phyloP scores from a whole-genome alignment of 345 rosid species.

The Cardamine resedifolia region DNA sequence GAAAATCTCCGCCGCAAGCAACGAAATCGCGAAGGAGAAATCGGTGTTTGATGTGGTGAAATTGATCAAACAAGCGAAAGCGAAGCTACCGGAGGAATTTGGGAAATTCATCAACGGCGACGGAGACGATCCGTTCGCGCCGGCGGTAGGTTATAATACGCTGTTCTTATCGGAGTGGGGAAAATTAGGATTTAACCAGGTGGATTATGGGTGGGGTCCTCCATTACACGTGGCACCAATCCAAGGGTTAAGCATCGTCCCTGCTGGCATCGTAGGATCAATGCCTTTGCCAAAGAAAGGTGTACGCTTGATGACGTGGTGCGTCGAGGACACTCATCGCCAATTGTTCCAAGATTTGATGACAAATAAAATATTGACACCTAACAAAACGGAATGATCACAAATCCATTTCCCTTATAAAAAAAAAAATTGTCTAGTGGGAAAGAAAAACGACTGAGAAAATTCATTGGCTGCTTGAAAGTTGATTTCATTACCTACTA shows the following conservation, averaged over 20 bases:
- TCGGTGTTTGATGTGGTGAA: constrained; percentile 45
- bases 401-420: not conserved
- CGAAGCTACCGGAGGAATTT: constrained; percentile 46
- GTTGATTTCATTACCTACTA: not conserved
- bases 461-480: constrained; percentile 27
- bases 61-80: constrained; percentile 51
- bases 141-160: constrained; percentile 49
- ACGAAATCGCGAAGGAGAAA: constrained; percentile 31
- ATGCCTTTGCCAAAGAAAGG: constrained; percentile 56
- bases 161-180: constrained; percentile 70
- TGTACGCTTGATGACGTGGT: constrained; percentile 72
- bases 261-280: constrained; percentile 57
- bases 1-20: constrained; percentile 42
- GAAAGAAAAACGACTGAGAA: constrained; percentile 6
- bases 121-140: constrained; percentile 57
- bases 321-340: constrained; percentile 51
- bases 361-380: constrained; percentile 25
- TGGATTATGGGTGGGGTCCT: constrained; percentile 63
- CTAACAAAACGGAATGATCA: not conserved
- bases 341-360: constrained; percentile 42
- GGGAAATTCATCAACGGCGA: constrained; percentile 44
- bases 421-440: not conserved
- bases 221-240: constrained; percentile 56
- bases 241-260: constrained; percentile 56
- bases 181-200: constrained; percentile 58